Conservation (phyloP, 2,329 filamentous ascomycete genomes). For the Penicillium sp. region DNA sequence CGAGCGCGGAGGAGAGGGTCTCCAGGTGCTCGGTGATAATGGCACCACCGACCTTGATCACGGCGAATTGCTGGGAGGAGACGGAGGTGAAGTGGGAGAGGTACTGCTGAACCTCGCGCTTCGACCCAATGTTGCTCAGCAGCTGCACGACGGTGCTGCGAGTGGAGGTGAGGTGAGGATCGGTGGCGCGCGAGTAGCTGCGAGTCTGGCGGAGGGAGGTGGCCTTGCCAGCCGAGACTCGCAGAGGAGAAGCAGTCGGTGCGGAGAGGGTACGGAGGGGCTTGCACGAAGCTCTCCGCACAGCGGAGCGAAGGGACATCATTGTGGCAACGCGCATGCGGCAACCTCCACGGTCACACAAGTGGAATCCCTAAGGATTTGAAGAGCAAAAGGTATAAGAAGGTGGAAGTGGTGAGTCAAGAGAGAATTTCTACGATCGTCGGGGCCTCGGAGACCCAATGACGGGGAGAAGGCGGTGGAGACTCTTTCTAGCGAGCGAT, state of each 20-base stretch:
- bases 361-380: constrained; percentile 18
- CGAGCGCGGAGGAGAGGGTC: constrained; percentile 82
- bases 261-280: constrained; percentile 44
- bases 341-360: constrained; percentile 36
- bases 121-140: constrained; percentile 92
- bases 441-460: constrained; percentile 27
- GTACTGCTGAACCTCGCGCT: constrained; percentile 95
- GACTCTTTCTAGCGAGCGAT: constrained; percentile 14
- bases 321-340: constrained; percentile 45
- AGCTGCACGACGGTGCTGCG: constrained; percentile 84
- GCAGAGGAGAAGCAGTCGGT: constrained; percentile 34
- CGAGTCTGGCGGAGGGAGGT: constrained; percentile 39
- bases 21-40: constrained; percentile 94
- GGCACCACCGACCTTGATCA: constrained; percentile 96
- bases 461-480: constrained; percentile 20
- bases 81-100: constrained; percentile 96
- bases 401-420: constrained; percentile 18
- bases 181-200: constrained; percentile 48
- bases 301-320: constrained; percentile 46
- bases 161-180: constrained; percentile 59
- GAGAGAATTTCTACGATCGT: constrained; percentile 27
- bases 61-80: constrained; percentile 93
- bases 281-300: constrained; percentile 47
- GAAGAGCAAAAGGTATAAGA: constrained; percentile 1
- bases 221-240: constrained; percentile 27